Evolutionary conservation across 2,329 filamentous ascomycete genomes (phyloP), one percentile per base, ranked within the genome.

Genomic region (Lachnellula suecica): DNA sequence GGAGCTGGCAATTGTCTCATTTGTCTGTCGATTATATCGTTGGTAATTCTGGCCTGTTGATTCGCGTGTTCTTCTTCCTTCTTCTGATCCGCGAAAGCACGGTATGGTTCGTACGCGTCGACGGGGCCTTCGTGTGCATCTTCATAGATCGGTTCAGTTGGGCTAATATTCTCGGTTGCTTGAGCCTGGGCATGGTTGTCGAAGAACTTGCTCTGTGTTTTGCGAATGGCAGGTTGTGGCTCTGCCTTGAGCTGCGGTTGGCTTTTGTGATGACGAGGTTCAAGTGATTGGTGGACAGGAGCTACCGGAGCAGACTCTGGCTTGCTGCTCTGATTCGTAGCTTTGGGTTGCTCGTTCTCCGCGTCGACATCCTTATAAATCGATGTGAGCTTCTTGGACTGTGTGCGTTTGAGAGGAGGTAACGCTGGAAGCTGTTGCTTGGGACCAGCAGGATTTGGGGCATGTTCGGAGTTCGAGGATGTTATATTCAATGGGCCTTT

Each of bases 291-390:
- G 37, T 66, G 62, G 27, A 62, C 61, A 11, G 66, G 61, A 41
- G 62, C 57, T 17, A 56, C 44, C 8, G 61, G 54, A 15, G 48
- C 53, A 15, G 43, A 44, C 53, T 67, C 69, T 65, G 65, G 59
- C 53, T 50, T 55, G 11, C 54, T 59, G 52, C 51, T 58, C 63
- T 48, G 59, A 57, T 44, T 72, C 11, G 35, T 17, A 44, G 43
- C 25, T 52, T 53, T 4, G 41, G 24, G 54, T 20, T 44, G 49
- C n/a, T 49, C 49, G 11, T 45, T 67, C 40, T 67, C 63, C 17
- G 71, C 64, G 42, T 70, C 65, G 35, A 68, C 53, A 53, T 84
- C 81, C 61, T 79, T 79, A 68, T 82, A 83, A 47, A 84, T 70
- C 3, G 74, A 68, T 13, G 77, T 79, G 44, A 68, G 72, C 46